Evolutionary conservation across 257 asterid genomes (phyloP).

Genomic region (Ehretia macrophylla): DNA sequence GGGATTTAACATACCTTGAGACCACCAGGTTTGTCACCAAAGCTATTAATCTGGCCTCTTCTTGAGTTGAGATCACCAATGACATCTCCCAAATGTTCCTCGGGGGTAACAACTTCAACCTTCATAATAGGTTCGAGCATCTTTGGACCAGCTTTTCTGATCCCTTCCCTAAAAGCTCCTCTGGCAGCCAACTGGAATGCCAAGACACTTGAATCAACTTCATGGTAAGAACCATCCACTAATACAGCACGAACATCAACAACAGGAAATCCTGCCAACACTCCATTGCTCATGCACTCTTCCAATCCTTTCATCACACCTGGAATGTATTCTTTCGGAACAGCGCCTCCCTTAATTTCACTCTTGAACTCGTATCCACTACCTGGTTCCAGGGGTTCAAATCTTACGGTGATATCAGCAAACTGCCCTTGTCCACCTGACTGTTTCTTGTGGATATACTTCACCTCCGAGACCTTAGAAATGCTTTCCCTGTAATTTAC

Average conservation of each 20-base stretch:
- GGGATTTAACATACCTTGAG: constrained; percentile 53
- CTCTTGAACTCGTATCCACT: constrained; percentile 92
- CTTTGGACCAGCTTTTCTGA: constrained; percentile 88
- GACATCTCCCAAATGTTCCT: constrained; percentile 94
- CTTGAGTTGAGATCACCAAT: constrained; percentile 96
- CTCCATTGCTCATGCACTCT: constrained; percentile 95
- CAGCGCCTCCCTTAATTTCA: constrained; percentile 94
- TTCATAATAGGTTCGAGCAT: constrained; percentile 92
- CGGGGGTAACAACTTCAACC: constrained; percentile 95
- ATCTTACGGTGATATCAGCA: constrained; percentile 84
- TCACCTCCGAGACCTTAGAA: constrained; percentile 68
- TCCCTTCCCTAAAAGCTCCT: constrained; percentile 97
- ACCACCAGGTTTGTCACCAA: constrained; percentile 98
- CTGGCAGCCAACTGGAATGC: constrained; percentile 97
- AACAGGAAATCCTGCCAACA: constrained; percentile 89
- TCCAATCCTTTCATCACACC: constrained; percentile 98
- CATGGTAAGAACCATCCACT: constrained; percentile 95
- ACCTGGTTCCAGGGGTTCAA: constrained; percentile 88
- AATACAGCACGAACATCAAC: constrained; percentile 93
- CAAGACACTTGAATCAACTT: constrained; percentile 94
- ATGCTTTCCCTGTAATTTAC: constrained; percentile 97
- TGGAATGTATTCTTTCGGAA: constrained; percentile 91
- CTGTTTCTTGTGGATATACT: constrained; percentile 91
- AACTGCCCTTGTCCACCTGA: constrained; percentile 98
- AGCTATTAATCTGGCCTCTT: constrained; percentile 87